Evolutionary conservation across 1,284 basidiomycete species (phyloP).

Genomic region (Coriolopsis trogii): DNA sequence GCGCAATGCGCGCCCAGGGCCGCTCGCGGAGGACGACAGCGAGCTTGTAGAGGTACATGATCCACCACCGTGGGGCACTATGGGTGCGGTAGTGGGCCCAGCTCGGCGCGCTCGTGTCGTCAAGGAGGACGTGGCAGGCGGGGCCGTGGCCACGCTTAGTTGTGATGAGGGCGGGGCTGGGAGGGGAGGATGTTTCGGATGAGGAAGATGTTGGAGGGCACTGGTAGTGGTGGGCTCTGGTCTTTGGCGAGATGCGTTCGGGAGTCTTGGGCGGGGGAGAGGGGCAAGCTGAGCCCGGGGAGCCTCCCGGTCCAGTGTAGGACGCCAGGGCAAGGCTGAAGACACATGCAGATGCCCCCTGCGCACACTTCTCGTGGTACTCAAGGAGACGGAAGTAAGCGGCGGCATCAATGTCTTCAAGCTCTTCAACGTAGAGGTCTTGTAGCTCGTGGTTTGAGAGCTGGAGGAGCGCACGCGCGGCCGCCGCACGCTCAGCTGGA

Average conservation of each 20-base stretch:
- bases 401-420: slow-evolving; percentile 21
- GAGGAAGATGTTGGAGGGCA: too few species aligned
- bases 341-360: slow-evolving; percentile 9
- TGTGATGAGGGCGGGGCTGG: background rate
- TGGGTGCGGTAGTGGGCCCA: slow-evolving; percentile 18
- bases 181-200: too few species aligned
- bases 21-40: slow-evolving; percentile 16
- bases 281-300: background rate
- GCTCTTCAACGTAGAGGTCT: slow-evolving; percentile 16
- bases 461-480: slow-evolving; percentile 11
- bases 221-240: too few species aligned
- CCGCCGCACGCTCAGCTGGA: slow-evolving; percentile 7
- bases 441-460: slow-evolving; percentile 10
- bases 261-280: background rate
- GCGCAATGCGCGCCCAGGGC: slow-evolving; percentile 11
- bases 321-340: slow-evolving; percentile 15
- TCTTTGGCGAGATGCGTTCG: too few species aligned
- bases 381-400: slow-evolving; percentile 23
- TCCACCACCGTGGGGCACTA: slow-evolving; percentile 21
- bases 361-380: slow-evolving; percentile 17
- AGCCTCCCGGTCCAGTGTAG: background rate
- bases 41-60: slow-evolving; percentile 24
- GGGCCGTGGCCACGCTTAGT: background rate
- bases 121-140: slow-evolving; percentile 18
- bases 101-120: slow-evolving; percentile 10